Base-by-base conservation (phyloP, 2,329 filamentous ascomycete genomes). In the Nigrospora sphaerica region DNA sequence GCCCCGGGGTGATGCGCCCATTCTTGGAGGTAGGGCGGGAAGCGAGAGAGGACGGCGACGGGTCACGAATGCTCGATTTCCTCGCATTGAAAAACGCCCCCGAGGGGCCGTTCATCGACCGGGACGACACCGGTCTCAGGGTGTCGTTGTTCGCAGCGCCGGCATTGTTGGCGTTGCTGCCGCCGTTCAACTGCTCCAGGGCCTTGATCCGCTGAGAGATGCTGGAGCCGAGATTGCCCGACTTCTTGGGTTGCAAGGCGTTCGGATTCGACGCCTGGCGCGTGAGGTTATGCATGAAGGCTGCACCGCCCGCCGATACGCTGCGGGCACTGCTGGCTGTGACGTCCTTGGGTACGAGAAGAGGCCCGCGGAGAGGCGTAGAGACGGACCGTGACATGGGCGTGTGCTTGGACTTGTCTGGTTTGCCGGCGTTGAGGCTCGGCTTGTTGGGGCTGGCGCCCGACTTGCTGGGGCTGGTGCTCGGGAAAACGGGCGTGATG, bases 131-230 rank as follows among this genome's bases (percentile, higher is more conserved):
- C 10, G 28, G 23, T 28, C 23, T 28, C 13, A 17, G 14, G n/a
- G 17, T n/a, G 16, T 41, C 39, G 12, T 10, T 40, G 33, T 23
- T 28, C 7, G 39, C 1, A 12, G 12, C n/a, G 28, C 28, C 28
- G 39, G 7, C 39, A 16, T 33, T 42, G 38, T 31, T 42, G 16
- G 39, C 23, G 14, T 43, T 58, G 39, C 64, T 51, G 59, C 62
- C 59, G 60, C 74, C 67, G 49, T 83, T 76, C 54, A 93, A 76
- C 64, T 89, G 91, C 61, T 95, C 88, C 45, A 98, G 73, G 7
- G 91, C 90, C 65, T 95, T 95, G 63, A 97, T 97, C 37, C 93
- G 85, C 63, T 92, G 88, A 3, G 92, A 95, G 50, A 98, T 96
- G 55, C 88, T 90, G 10, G 87, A 90, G 9, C 89, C 91, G 19